Base-by-base conservation (phyloP, 495 filamentous ascomycete species). In the Neurospora sp. region DNA sequence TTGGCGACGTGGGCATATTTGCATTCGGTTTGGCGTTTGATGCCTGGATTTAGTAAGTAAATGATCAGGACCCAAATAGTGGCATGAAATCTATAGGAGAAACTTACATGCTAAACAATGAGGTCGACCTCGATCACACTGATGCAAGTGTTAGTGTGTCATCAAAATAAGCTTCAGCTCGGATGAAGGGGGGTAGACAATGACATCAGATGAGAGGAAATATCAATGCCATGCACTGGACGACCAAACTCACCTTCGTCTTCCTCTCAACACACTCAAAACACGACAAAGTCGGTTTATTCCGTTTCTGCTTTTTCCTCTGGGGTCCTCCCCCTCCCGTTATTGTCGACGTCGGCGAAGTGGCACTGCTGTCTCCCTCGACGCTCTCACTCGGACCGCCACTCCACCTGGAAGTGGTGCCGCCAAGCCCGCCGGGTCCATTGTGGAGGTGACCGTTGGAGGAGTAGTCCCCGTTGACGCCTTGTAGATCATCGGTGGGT, bases 201-300 rank as follows among this genome's bases (percentile, higher is more conserved):
- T 9, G 18, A 18, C 20, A 35, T 49, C 38, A 27, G 69, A 73
- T 60, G 46, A 35, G 40, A 71, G 39, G 38, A 46, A 71, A 40
- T 20, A 14, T 35, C 20, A 20, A 27, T 6, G n/a, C 39, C 27
- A 31, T 40, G 27, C 41, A 46, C 14, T 46, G 8, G 49, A 44
- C 39, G 40, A 73, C 70, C 6, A 41, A 11, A 83, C 87, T 75
- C 77, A 87, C 89, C 84, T 91, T 91, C 16, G 89, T 91, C 81
- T 92, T 92, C 71, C 89, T 84, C 80, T 90, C 89, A 41, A 92
- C 90, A 78, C 91, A 93, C 75, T 92, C 90, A 72, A 88, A 85
- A 78, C 91, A 93, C 49, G 90, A 91, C 49, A 93, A 77, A 1
- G 91, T 93, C 5, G 91, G 91, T 77, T 93, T 93, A 81, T 93